phyloP scores from a whole-genome alignment of 192 early-diverging fungal species.

The Linnemannia schmuckeri region DNA sequence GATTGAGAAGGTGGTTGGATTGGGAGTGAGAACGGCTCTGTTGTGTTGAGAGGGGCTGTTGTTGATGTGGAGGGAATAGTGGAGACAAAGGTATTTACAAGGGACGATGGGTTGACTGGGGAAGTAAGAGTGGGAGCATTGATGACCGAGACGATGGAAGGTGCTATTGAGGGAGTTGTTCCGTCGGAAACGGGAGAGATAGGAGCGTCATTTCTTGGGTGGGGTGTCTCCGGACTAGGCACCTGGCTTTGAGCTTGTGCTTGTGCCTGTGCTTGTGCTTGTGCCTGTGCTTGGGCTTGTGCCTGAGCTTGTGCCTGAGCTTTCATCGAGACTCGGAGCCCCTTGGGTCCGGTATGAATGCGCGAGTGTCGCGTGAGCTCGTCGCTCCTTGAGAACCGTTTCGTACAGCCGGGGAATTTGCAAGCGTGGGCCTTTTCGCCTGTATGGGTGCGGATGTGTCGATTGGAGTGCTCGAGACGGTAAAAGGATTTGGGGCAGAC shows the following conservation, averaged over 20 bases:
- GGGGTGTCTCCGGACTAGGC: background rate
- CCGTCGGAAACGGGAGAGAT: conserved; percentile 1
- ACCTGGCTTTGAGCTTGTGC: background rate
- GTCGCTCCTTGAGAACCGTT: conserved; percentile 81
- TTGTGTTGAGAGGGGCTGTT: background rate
- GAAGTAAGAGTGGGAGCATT: conserved; percentile 1
- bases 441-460: conserved; percentile 88
- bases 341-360: conserved; percentile 65
- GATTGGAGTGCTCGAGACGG: conserved; percentile 84
- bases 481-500: conserved; percentile 81
- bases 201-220: conserved; percentile 4
- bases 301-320: conserved; percentile 62
- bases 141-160: background rate
- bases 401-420: conserved; percentile 80
- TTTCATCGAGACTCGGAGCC: conserved; percentile 71
- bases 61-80: conserved; percentile 4
- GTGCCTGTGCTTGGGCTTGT: conserved; percentile 13
- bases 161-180: background rate
- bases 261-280: conserved; percentile 55
- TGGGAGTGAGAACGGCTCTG: background rate
- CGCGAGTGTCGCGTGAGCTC: conserved; percentile 83
- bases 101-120: background rate
- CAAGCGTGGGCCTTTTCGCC: conserved; percentile 88
- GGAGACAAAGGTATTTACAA: conserved; percentile 7
- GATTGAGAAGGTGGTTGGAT: background rate